Base-by-base conservation (phyloP, 192 early-diverging fungal genomes). In the Entomortierella lignicola region DNA sequence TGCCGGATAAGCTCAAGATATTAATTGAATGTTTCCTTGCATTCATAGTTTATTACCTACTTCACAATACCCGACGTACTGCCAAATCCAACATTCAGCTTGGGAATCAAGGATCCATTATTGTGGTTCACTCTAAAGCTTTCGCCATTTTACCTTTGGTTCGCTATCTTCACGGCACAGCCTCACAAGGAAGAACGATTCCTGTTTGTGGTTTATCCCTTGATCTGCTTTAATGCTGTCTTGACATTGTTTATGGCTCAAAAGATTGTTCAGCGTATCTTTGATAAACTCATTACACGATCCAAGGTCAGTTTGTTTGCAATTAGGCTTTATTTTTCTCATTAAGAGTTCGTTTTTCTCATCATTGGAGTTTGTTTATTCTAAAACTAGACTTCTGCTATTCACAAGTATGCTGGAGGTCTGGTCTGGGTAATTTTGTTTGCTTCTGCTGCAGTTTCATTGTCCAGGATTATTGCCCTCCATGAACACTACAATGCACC, bases 161-260 rank as follows among this genome's bases (percentile, higher is more conserved):
- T 98, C 30, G 55, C 66, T 3, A 90, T 94, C 27, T 97, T 99
- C 62, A 91, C 90, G 2, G 25, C 86, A 13, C 96, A 97, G 80
- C 91, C 95, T n/a, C 98, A 99, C 85, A 99, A 99, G 82, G 98
- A 99, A 70, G 98, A 99, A 65, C 88, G 98, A 4, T 99, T 99
- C 67, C 66, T 99, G 67, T 97, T 86, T 80, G 92, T 98, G 21
- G 91, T 92, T 1, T 99, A 97, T 71, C 98, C 98, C 42, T 68
- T 94, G 43, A 79, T 99, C 30, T 90, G 91, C 73, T 88, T 95
- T 42, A 92, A 91, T 63, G 95, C 93, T 0, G 90, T 93, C 0
- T 83, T 90, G 11, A 69, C 89, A 4, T 63, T 97, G 11, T 85
- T 83, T 43, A 72, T 92, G 50, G 52, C 84, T 10, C 84, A 79